These are phyloP conservation scores for Macadamia tetraphylla DNA, from an alignment of 164 flowering plant genomes.

Conservation along the genomic window DNA sequence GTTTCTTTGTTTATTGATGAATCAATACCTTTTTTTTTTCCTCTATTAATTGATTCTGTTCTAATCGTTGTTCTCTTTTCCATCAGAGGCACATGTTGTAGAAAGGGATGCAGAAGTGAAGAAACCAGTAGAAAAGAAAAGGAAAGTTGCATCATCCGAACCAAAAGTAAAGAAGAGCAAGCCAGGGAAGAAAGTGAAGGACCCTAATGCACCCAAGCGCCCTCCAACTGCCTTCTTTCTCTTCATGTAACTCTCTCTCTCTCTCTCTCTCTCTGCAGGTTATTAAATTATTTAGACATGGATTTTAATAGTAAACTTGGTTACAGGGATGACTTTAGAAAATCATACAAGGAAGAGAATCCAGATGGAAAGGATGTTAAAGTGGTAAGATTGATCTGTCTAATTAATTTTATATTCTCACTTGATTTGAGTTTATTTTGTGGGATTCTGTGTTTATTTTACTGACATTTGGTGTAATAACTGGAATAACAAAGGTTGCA, in stretches of 20 bases:
- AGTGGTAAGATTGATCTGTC: constrained; percentile 27
- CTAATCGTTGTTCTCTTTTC: background rate
- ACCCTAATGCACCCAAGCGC: constrained; percentile 75
- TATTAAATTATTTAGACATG: background rate
- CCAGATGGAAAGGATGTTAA: constrained; percentile 56
- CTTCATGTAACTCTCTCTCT: constrained; percentile 51
- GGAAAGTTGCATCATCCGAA: constrained; percentile 31
- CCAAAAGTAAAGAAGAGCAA: constrained; percentile 45
- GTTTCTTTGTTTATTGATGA: background rate
- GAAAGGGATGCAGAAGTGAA: constrained; percentile 47
- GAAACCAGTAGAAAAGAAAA: constrained; percentile 58
- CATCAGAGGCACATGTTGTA: constrained; percentile 59
- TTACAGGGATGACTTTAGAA: constrained; percentile 80
- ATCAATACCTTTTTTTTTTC: background rate
- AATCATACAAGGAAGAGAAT: constrained; percentile 53
- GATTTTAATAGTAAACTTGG: background rate
- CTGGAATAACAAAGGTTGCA: constrained; percentile 39
- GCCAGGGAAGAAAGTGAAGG: constrained; percentile 39
- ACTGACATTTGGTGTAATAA: background rate
- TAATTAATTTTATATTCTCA: background rate
- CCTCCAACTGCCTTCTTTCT: constrained; percentile 83
- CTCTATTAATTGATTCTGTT: background rate
- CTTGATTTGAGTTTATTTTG: background rate
- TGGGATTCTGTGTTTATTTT: background rate
- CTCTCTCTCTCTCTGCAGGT: background rate